Base-by-base conservation (phyloP, 306 rosid genomes). In the Bauhinia variegata region DNA sequence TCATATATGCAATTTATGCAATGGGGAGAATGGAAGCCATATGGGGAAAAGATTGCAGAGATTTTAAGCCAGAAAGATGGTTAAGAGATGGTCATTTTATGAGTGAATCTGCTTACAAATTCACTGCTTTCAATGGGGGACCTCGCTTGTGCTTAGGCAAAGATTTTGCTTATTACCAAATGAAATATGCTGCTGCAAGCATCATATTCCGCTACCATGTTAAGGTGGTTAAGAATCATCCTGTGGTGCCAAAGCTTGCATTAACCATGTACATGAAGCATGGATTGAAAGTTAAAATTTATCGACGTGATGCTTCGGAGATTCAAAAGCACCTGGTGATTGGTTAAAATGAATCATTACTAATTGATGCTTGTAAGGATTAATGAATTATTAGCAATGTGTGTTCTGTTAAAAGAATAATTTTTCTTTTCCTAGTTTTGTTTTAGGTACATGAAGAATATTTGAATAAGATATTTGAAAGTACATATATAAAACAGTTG, bases 101-200 rank as follows among this genome's bases (percentile, higher is more conserved):
- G 86, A 82, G 92, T 41, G 95, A 89, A 34, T 86, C 96, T 3
- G 96, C 96, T 0, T 93, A 93, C 84, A 88, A 82, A 67, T 93
- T 93, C 81, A 75, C 91, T 2, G 95, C 96, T 51, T 93, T 93
- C 83, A 93, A 93, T 16, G 98, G 96, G 6, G 98, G 98, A 9
- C 98, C 98, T 17, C 82, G 98, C 2, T 68, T 93, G 13, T 93
- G 98, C 55, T 81, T 93, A 67, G 98, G 98, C 51, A 87, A 84
- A 72, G 97, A 93, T 62, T 89, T 93, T 65, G 98, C 98, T 0
- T 89, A 89, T 53, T 89, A 87, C 37, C 98, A 93, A 13, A 93
- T 93, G 98, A 89, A 89, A 75, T 89, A 79, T 41, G 89, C 62
- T 1, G 98, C 98, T 0, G 91, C 97, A 4, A 87, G 87, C 31